Evolutionary conservation across 1,284 basidiomycete species (phyloP), one percentile per base, ranked within the genome.

Genomic region (Butyriboletus appendiculatus): DNA sequence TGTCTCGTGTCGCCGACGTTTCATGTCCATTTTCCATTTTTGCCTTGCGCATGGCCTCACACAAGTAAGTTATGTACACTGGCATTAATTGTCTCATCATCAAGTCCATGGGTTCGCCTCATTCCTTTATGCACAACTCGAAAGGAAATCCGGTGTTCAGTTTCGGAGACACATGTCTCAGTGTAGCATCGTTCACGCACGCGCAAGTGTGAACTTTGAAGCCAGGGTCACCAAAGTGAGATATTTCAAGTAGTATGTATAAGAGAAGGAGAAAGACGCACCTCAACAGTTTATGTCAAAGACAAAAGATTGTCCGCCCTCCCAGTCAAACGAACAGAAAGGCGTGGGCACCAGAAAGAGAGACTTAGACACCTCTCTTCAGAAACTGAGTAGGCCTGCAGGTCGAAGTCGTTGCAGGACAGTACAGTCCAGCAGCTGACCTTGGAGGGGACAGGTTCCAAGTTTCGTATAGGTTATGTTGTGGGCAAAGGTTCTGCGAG

Each of bases 391-490:
- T 50, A 37, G 53, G 53, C 8, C 33, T 49, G 45, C 53, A 55
- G 10, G 34, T 15, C 16, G 52, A 37, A 5, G 58, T 59, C n/a
- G 47, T 48, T 5, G 57, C 12, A 32, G 57, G 57, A 9, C 18
- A 8, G 34, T 58, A 58, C 7, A 53, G 57, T 34, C 57, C 57
- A 2, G 18, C 58, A 8, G 57, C 51, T 18, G 18, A 14, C 14
- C 24, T 44, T 11, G 54, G 58, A 39, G 48, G 54, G 5, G 58
- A 58, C 11, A 59, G 10, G 12, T n/a, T 30, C 38, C 38, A 60
- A 5, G 57, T 57, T 34, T 60, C 57, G 26, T 10, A 30, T 4
- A 45, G 59, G 24, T 59, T 53, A 22, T 22, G 24, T 61, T 11
- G 34, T 57, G 57, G 57, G 10, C 55, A 59, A 20, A 52, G 48